Evolutionary conservation across 371 early-diverging fungal genomes (phyloP).

Genomic region (Mortierella sp.): DNA sequence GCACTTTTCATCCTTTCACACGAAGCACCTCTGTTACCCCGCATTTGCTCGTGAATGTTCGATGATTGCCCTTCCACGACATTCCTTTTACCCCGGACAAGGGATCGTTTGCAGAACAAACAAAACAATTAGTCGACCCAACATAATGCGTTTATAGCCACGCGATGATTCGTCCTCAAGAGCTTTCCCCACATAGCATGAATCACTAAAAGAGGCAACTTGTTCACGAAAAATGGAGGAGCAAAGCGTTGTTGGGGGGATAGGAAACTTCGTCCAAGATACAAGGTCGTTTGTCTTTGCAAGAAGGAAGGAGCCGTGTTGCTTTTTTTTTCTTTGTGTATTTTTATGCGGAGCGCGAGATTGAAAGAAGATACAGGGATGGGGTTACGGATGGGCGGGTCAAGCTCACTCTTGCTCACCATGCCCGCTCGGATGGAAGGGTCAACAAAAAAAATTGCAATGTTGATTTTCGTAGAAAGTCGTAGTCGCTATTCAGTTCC

Average conservation of each 20-base stretch:
- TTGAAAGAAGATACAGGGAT: not conserved
- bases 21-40: slow-evolving; percentile 4
- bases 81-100: slow-evolving; percentile 3
- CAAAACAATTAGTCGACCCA: not conserved
- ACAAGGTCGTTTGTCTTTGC: not conserved
- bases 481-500: slow-evolving; percentile 5
- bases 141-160: not conserved
- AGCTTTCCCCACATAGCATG: slow-evolving; percentile 17
- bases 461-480: not conserved
- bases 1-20: not conserved
- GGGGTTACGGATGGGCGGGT: not conserved
- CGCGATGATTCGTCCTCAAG: slow-evolving; percentile 1
- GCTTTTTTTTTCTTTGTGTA: not conserved
- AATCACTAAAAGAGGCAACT: slow-evolving; percentile 22
- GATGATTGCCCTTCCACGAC: not conserved
- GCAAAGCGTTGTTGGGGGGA: slow-evolving; percentile 14
- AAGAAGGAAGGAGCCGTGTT: not conserved
- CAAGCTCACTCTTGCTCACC: not conserved
- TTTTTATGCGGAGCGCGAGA: not conserved
- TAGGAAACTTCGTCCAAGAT: not conserved
- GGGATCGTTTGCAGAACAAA: slow-evolving; percentile 9
- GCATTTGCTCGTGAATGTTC: slow-evolving; percentile 19
- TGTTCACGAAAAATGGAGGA: not conserved
- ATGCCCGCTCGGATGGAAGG: slow-evolving; percentile 8
- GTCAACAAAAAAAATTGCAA: not conserved